Percentiles rank a stretch among this genome's conserved stretches.
Evolutionary conservation across 2,329 filamentous ascomycete species (phyloP).

Genomic region (Mariannaea sp.): DNA sequence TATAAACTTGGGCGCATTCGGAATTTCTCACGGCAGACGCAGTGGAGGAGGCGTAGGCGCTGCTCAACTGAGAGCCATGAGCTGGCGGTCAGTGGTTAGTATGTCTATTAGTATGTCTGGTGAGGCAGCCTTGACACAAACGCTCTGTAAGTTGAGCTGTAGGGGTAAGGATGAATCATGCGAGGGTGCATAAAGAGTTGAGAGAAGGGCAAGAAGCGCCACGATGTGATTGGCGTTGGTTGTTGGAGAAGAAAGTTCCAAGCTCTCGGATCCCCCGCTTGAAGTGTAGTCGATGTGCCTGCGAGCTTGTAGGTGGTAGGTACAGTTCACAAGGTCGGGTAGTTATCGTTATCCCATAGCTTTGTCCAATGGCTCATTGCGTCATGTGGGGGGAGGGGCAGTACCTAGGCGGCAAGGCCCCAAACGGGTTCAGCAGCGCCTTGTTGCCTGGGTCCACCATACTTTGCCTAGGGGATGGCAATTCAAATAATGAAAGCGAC

Average conservation of each 20-base stretch:
- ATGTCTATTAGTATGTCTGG: background rate
- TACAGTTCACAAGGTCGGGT: background rate
- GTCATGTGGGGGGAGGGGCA: slow-evolving; percentile 12
- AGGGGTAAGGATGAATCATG: background rate
- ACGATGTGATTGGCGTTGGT: background rate
- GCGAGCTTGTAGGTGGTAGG: no score
- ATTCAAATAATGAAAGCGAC: no score
- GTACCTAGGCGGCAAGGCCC: no score
- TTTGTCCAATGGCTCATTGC: slow-evolving; percentile 5
- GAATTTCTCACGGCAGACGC: background rate
- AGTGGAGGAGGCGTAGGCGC: background rate
- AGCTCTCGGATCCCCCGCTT: no score
- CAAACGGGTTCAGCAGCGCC: no score
- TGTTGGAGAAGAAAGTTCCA: slow-evolving; percentile 5
- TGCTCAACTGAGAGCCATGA: background rate
- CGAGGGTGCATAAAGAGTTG: background rate
- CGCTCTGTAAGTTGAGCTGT: background rate
- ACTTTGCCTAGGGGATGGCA: no score
- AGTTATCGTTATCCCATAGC: background rate
- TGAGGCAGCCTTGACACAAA: background rate
- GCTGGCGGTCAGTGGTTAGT: background rate
- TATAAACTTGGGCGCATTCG: background rate
- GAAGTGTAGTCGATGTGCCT: no score
- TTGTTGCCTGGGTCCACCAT: no score
- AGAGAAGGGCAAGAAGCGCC: background rate